Percentiles rank a stretch among this genome's conserved stretches.
phyloP scores from a whole-genome alignment of 106 monocot genomes.

The Vanilla planifolia region DNA sequence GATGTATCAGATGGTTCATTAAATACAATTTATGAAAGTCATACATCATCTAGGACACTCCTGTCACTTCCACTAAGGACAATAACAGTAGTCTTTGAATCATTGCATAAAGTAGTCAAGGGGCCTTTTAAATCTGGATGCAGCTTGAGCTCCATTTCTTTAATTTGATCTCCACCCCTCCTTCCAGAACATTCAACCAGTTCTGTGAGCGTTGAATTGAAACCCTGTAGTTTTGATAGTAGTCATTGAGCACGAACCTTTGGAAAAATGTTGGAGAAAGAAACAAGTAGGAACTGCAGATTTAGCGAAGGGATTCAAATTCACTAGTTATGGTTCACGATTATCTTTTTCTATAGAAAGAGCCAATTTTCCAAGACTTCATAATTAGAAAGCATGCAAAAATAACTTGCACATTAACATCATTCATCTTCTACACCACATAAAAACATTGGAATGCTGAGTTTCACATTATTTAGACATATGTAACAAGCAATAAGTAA shows the following conservation, averaged over 20 bases:
- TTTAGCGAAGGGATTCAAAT: neutral
- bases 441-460: too few relatives aligned
- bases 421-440: too few relatives aligned
- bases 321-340: too few relatives aligned
- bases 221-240: slow-evolving; percentile 44
- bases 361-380: too few relatives aligned
- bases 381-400: too few relatives aligned
- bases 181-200: slow-evolving; percentile 83
- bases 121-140: slow-evolving; percentile 84
- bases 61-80: slow-evolving; percentile 96
- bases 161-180: slow-evolving; percentile 98
- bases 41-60: slow-evolving; percentile 91
- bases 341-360: too few relatives aligned
- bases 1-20: neutral
- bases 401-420: too few relatives aligned
- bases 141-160: slow-evolving; percentile 98
- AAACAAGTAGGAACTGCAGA: neutral
- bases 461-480: too few relatives aligned
- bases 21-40: neutral
- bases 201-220: slow-evolving; percentile 93
- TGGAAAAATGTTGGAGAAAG: neutral
- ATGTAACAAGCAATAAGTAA: too few relatives aligned
- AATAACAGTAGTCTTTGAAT: slow-evolving; percentile 77
- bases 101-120: slow-evolving; percentile 64
- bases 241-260: neutral